Conservation (phyloP, 2,329 filamentous ascomycete genomes). For the Byssothecium circinans region DNA sequence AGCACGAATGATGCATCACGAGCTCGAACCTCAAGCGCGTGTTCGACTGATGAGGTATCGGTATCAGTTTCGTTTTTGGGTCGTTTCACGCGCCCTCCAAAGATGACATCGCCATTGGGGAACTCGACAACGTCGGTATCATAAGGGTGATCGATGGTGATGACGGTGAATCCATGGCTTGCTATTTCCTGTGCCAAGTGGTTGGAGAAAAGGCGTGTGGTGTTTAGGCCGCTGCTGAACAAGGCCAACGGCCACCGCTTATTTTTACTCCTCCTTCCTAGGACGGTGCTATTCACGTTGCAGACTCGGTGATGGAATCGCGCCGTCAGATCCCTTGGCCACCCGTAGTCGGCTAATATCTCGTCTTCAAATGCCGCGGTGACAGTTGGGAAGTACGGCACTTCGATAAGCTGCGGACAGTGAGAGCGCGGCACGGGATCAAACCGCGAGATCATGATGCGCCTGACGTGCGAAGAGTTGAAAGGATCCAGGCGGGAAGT, state of each 20-base stretch:
- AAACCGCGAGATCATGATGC: constrained; percentile 23
- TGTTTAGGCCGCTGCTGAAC: constrained; percentile 49
- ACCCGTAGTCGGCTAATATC: constrained; percentile 11
- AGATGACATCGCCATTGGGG: constrained; percentile 39
- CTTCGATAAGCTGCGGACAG: constrained; percentile 7
- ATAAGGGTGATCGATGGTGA: constrained; percentile 54
- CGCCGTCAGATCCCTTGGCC: constrained; percentile 7
- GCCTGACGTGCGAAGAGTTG: constrained; percentile 12
- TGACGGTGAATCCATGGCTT: constrained; percentile 49
- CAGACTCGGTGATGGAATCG: constrained; percentile 11
- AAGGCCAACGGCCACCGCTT: constrained; percentile 30
- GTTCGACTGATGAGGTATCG: constrained; percentile 10
- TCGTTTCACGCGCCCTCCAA: constrained; percentile 8
- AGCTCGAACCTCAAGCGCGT: constrained; percentile 16
- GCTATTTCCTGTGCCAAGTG: constrained; percentile 49
- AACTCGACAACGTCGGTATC: constrained; percentile 52
- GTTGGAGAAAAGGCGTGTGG: constrained; percentile 46
- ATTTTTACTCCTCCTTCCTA: background rate
- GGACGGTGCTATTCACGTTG: background rate
- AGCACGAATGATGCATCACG: constrained; percentile 19
- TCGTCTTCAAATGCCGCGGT: constrained; percentile 13
- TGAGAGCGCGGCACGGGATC: constrained; percentile 10
- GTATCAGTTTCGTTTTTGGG: constrained; percentile 6
- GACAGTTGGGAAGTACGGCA: constrained; percentile 13
- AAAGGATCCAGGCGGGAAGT: constrained; percentile 15